These are phyloP conservation scores for Backusella psychrophila DNA, from an alignment of 192 early-diverging fungal species.

Conservation along the genomic window DNA sequence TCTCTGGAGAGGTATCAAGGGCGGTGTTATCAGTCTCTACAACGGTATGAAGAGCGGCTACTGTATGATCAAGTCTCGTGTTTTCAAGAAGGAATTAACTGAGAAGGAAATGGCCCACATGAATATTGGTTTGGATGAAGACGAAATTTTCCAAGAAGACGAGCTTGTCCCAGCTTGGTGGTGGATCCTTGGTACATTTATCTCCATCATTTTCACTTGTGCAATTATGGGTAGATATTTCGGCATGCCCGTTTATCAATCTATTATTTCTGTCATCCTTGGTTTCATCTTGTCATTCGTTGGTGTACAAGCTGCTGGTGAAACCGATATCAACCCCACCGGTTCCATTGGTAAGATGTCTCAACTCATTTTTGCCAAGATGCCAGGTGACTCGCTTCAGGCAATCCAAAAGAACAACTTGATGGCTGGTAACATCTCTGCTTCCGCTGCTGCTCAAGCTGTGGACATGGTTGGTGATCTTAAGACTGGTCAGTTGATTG, in stretches of 20 bases:
- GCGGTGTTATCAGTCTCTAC: conserved; percentile 13
- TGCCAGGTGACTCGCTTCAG: conserved; percentile 37
- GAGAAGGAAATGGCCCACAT: conserved; percentile 3
- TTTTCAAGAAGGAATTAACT: background rate
- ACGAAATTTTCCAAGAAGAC: conserved; percentile 42
- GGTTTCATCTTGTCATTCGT: conserved; percentile 66
- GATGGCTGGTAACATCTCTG: conserved; percentile 60
- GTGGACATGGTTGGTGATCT: conserved; percentile 75
- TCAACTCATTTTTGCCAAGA: conserved; percentile 62
- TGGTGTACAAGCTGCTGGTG: conserved; percentile 60
- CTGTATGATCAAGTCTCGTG: conserved; percentile 10
- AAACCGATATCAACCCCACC: conserved; percentile 68
- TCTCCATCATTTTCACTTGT: conserved; percentile 52
- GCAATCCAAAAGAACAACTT: conserved; percentile 55
- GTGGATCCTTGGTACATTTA: conserved; percentile 53
- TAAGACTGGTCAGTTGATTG: conserved; percentile 65
- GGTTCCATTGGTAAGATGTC: conserved; percentile 62
- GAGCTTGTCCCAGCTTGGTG: conserved; percentile 54
- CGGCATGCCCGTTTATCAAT: conserved; percentile 55
- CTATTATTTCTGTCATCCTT: conserved; percentile 58
- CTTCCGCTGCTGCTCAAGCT: conserved; percentile 52
- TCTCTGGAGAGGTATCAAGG: conserved; percentile 46
- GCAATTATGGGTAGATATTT: conserved; percentile 57
- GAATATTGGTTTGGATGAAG: conserved; percentile 22
- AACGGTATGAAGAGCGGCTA: background rate